Conservation (phyloP, 345 rosid species). For the Corchorus olitorius region DNA sequence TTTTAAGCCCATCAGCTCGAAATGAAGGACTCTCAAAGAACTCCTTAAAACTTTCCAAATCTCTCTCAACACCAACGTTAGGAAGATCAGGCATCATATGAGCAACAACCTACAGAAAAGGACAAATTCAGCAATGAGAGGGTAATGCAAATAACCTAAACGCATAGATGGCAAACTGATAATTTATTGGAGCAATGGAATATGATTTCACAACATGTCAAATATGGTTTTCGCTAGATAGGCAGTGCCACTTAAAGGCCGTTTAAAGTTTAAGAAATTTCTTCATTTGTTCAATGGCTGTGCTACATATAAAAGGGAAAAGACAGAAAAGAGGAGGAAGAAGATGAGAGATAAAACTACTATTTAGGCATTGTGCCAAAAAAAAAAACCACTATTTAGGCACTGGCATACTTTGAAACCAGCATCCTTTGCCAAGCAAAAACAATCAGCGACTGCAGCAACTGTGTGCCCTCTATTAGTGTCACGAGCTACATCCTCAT, state of each 20-base stretch:
- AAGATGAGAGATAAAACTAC: too few species aligned
- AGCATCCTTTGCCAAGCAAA: constrained; percentile 96
- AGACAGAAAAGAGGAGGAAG: too few species aligned
- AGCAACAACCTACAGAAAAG: constrained; percentile 82
- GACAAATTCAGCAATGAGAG: constrained; percentile 11
- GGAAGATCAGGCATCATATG: constrained; percentile 99
- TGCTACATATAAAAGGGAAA: neutral
- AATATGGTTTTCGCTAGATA: too few species aligned
- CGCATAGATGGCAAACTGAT: neutral
- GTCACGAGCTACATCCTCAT: constrained; percentile 98
- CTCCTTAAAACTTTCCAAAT: constrained; percentile 91
- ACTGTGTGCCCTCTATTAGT: constrained; percentile 98
- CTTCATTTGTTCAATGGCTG: neutral
- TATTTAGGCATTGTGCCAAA: too few species aligned
- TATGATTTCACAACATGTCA: too few species aligned
- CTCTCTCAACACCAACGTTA: constrained; percentile 97
- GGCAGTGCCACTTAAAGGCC: too few species aligned
- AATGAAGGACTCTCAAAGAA: constrained; percentile 95
- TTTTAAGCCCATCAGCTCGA: constrained; percentile 98
- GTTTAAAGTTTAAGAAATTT: neutral
- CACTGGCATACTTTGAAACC: constrained; percentile 81
- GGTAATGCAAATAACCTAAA: neutral
- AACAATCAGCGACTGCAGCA: constrained; percentile 99
- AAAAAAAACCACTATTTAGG: neutral
- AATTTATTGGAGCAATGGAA: too few species aligned